phyloP scores from a whole-genome alignment of 176 grass and related monocot species.

The Oryza officinalis region DNA sequence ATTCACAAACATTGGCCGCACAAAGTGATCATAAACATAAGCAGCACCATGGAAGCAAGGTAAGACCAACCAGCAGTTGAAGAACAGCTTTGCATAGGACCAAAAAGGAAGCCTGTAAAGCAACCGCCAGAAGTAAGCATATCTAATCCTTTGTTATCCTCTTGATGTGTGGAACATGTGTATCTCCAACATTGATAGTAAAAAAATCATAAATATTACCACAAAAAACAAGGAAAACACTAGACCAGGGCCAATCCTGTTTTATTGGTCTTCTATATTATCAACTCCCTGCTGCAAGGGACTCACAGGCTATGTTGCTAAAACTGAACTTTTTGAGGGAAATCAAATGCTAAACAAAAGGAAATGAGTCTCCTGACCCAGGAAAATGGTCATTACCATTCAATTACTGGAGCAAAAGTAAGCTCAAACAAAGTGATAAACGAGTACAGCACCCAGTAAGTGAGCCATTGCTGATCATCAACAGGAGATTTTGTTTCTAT shows the following conservation, averaged over 20 bases:
- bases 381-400: slow-evolving; percentile 57
- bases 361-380: neutral
- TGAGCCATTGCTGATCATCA: slow-evolving; percentile 98
- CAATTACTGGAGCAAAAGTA: slow-evolving; percentile 77
- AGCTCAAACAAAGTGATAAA: slow-evolving; percentile 98
- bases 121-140: slow-evolving; percentile 15
- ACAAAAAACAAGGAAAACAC: neutral
- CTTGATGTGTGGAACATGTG: neutral
- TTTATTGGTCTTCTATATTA: neutral
- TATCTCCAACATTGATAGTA: neutral
- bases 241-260: neutral
- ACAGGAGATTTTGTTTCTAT: slow-evolving; percentile 97
- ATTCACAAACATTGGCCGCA: slow-evolving; percentile 77
- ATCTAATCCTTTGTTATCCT: neutral
- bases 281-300: neutral
- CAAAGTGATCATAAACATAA: slow-evolving; percentile 93
- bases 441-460: slow-evolving; percentile 98
- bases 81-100: slow-evolving; percentile 91
- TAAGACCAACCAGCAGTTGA: slow-evolving; percentile 94
- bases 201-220: neutral
- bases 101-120: slow-evolving; percentile 92
- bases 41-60: slow-evolving; percentile 89
- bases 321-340: neutral
- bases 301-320: neutral
- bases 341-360: neutral